phyloP scores from a whole-genome alignment of 2,329 filamentous ascomycete species.

The Cladosporium oxysporum region DNA sequence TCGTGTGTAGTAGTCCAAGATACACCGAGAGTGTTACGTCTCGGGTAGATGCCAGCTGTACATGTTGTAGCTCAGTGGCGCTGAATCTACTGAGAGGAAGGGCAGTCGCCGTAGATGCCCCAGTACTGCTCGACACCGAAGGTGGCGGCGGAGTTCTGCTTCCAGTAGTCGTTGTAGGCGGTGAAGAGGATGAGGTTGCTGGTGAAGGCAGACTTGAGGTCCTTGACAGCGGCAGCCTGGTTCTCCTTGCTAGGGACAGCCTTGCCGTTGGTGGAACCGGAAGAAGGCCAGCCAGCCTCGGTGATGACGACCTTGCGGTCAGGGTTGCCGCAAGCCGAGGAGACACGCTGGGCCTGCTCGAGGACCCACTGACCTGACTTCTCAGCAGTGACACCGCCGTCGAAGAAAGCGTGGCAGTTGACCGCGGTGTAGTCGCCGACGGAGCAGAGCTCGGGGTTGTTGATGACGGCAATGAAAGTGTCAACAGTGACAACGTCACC shows the following conservation, averaged over 20 bases:
- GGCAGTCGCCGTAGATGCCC: conserved; percentile 53
- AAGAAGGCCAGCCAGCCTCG: conserved; percentile 81
- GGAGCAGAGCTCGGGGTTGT: conserved; percentile 73
- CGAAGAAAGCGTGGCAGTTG: conserved; percentile 85
- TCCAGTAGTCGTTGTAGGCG: conserved; percentile 80
- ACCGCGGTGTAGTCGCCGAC: conserved; percentile 76
- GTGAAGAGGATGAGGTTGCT: conserved; percentile 71
- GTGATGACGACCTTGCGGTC: conserved; percentile 71
- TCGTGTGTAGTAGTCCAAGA: conserved; percentile 16
- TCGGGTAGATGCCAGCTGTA: conserved; percentile 16
- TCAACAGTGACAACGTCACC: conserved; percentile 80
- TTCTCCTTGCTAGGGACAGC: conserved; percentile 70
- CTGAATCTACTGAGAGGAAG: conserved; percentile 25
- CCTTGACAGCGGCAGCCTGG: conserved; percentile 65
- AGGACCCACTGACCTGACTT: conserved; percentile 68
- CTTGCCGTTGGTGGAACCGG: conserved; percentile 63
- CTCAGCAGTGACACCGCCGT: conserved; percentile 59
- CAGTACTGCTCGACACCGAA: conserved; percentile 76
- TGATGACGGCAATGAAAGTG: conserved; percentile 68
- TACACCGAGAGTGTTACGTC: neutral
- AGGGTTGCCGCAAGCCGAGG: conserved; percentile 44
- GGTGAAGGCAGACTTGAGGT: conserved; percentile 63
- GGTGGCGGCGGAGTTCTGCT: conserved; percentile 61
- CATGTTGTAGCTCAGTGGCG: conserved; percentile 15
- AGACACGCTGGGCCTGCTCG: conserved; percentile 54